Conservation (phyloP, 306 rosid species). For the Quercus aquifolioides region DNA sequence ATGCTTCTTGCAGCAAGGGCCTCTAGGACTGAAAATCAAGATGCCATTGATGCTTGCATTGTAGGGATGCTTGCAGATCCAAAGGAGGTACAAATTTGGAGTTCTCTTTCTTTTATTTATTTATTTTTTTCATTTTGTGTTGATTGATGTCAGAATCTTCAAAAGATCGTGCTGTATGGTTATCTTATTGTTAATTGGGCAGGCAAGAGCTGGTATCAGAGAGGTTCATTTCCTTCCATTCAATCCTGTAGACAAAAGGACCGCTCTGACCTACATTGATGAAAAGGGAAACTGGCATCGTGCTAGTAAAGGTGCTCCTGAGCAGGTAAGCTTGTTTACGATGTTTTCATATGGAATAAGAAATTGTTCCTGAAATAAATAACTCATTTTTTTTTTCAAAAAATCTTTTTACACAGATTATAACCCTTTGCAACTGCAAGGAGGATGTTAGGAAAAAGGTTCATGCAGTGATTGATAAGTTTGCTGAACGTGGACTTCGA, state of each 20-base stretch:
- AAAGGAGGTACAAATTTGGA: slow-evolving; percentile 65
- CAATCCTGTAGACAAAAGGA: slow-evolving; percentile 98
- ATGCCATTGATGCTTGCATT: slow-evolving; percentile 98
- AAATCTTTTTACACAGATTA: slow-evolving; percentile 47
- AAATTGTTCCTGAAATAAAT: slow-evolving; percentile 5
- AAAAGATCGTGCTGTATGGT: background rate
- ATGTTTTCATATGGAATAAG: background rate
- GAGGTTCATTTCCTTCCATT: slow-evolving; percentile 96
- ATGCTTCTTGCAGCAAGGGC: slow-evolving; percentile 97
- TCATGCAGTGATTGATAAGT: slow-evolving; percentile 79
- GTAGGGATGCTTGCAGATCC: slow-evolving; percentile 99
- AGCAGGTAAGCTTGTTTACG: slow-evolving; percentile 67
- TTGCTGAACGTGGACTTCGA: slow-evolving; percentile 97
- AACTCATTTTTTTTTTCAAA: background rate
- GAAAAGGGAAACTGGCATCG: slow-evolving; percentile 87
- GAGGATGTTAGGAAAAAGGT: slow-evolving; percentile 72
- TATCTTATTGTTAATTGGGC: slow-evolving; percentile 23
- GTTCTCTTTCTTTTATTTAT: too few species aligned
- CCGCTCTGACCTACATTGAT: slow-evolving; percentile 95
- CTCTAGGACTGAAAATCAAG: slow-evolving; percentile 97
- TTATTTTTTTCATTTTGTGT: background rate
- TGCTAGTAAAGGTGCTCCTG: slow-evolving; percentile 98
- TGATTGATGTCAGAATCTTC: background rate
- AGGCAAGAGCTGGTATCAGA: slow-evolving; percentile 94
- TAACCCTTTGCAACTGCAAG: slow-evolving; percentile 85